Evolutionary conservation across 306 rosid species (phyloP).

Genomic region (Sophora flavescens): DNA sequence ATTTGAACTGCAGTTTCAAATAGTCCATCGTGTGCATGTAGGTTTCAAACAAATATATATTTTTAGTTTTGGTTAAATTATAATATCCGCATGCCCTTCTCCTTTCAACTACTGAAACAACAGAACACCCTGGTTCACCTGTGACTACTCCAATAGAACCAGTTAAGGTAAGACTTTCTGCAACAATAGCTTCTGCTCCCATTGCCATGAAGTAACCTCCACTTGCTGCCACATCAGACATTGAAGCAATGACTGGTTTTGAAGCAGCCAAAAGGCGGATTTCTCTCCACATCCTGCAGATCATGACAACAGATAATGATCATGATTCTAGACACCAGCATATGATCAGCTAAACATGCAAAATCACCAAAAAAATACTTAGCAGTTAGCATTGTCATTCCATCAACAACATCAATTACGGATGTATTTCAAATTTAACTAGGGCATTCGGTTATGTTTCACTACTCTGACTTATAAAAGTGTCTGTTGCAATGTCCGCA

Average conservation of each 20-base stretch:
- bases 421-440: conserved; percentile 35
- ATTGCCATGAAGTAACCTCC: conserved; percentile 99
- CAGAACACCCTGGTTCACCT: conserved; percentile 56
- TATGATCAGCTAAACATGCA: conserved; percentile 23
- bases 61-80: conserved; percentile 1
- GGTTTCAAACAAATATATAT: not conserved
- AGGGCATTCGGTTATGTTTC: conserved; percentile 13
- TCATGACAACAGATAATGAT: conserved; percentile 39
- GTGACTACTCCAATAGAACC: conserved; percentile 99
- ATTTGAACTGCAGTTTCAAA: not conserved
- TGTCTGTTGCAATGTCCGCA: not conserved
- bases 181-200: conserved; percentile 91
- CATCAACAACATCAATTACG: conserved; percentile 13
- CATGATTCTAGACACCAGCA: conserved; percentile 39
- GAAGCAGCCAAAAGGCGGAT: conserved; percentile 92
- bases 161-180: conserved; percentile 91
- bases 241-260: conserved; percentile 94
- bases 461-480: conserved; percentile 4
- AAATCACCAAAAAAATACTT: conserved; percentile 1
- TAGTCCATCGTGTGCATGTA: conserved; percentile 8
- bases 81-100: conserved; percentile 19
- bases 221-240: conserved; percentile 98
- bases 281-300: conserved; percentile 97
- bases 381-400: conserved; percentile 16
- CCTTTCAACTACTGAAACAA: conserved; percentile 16